A percentile compares a stretch with the other conserved stretches of the same genome.
Evolutionary conservation across 164 flowering plant genomes (phyloP).

Genomic region (Aristolochia californica): DNA sequence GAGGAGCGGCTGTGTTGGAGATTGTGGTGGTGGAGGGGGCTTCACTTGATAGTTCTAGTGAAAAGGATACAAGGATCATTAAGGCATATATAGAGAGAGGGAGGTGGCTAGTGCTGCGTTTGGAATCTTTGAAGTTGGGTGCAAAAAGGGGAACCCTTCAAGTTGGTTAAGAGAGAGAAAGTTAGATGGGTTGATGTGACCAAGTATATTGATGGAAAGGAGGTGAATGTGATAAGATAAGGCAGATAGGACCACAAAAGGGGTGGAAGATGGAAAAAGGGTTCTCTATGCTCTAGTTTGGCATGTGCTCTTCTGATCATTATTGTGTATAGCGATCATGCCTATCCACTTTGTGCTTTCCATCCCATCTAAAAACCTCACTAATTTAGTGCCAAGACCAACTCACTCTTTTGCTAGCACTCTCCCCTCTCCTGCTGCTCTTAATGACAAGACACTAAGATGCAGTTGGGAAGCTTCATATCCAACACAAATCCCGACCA

Average conservation of each 20-base stretch:
- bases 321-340: constrained; percentile 12
- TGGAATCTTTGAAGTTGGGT: constrained; percentile 31
- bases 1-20: neutral
- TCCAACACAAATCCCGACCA: neutral
- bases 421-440: neutral
- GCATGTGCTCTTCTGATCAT: constrained; percentile 41
- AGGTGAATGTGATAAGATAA: constrained; percentile 32
- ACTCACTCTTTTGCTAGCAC: neutral
- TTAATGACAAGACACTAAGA: neutral
- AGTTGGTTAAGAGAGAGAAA: constrained; percentile 2
- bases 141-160: neutral
- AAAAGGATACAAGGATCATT: neutral
- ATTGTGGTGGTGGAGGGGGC: no score
- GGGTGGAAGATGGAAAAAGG: constrained; percentile 4
- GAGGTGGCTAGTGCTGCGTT: constrained; percentile 26
- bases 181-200: constrained; percentile 36
- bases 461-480: no score
- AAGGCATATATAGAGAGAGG: constrained; percentile 11
- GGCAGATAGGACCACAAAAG: constrained; percentile 30
- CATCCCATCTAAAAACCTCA: constrained; percentile 13
- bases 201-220: constrained; percentile 34
- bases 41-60: constrained; percentile 13
- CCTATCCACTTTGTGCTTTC: constrained; percentile 8
- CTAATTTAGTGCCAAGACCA: constrained; percentile 10
- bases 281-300: constrained; percentile 8